Base-by-base conservation (phyloP, 176 grass and related monocot species). In the Rhipidocladum racemiflorum region DNA sequence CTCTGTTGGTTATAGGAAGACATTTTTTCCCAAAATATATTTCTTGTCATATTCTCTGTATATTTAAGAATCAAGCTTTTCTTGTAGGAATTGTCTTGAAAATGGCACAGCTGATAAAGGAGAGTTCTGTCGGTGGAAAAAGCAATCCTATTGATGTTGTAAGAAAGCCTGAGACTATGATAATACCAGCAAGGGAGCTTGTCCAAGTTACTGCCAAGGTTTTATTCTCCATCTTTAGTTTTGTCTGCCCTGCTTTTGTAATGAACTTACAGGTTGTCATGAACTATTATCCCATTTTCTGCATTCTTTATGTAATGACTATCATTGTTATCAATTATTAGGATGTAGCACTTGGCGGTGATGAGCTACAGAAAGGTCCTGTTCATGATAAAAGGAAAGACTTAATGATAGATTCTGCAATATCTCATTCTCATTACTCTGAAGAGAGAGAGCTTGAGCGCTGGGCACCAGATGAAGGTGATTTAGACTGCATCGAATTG, bases 191-290 rank as follows among this genome's bases (percentile, higher is more conserved):
- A 75, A 83, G 85, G 75, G 93, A 96, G 18, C 83, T 96, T 88
- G 97, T 96, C 72, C 91, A 99, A 79, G 65, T 99, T 86, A 24
- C 92, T 65, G 97, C 91, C 45, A 99, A 96, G 93, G 97, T 95
- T 82, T 76, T 79, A 70, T 85, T 65, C 14, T 38, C 28, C 21
- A 17, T 3, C 27, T 62, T 62, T 16, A 30, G 28, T 32, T 62
- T 62, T 62, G 28, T 62, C 6, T 62, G 60, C 60, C 59, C 25
- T 61, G 32, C 67, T 50, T 63, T 81, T 81, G 38, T 21, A 70
- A 35, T 65, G n/a, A 17, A 17, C 9, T 81, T 38, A 68, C 55
- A 65, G 25, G 17, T 25, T 77, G 16, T 61, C 29, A 32, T 68
- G 65, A 61, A 44, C 39, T 72, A 27, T 62, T 43, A 20, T 57